Evolutionary conservation across 805 yeast species (phyloP).

Genomic region (Yarrowia osloensis): DNA sequence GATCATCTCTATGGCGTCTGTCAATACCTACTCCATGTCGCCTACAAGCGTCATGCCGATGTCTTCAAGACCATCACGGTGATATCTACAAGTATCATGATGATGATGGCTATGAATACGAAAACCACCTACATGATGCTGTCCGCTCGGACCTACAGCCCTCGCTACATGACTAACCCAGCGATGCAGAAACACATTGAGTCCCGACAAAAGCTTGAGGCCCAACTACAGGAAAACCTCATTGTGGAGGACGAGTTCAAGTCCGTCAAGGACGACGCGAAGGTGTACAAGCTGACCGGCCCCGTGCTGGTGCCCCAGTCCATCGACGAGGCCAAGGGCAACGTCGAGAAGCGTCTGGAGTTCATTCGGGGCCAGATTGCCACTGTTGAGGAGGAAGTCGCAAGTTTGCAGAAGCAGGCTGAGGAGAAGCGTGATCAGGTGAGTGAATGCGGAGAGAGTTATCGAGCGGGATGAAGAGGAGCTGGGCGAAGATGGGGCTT

Average conservation of each 20-base stretch:
- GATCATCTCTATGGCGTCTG: no score
- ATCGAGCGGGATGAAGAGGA: not conserved
- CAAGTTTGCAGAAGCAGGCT: slow-evolving; percentile 54
- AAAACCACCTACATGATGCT: no score
- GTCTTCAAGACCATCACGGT: no score
- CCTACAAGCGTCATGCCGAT: no score
- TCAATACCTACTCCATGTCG: no score
- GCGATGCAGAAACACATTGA: slow-evolving; percentile 54
- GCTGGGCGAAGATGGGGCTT: not conserved
- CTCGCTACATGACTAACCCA: slow-evolving; percentile 25
- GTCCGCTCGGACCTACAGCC: not conserved
- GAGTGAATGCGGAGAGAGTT: slow-evolving; percentile 3
- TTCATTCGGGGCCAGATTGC: slow-evolving; percentile 78
- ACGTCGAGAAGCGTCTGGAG: slow-evolving; percentile 86
- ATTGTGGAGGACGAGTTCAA: slow-evolving; percentile 83
- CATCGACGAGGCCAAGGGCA: slow-evolving; percentile 72
- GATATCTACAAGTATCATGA: no score
- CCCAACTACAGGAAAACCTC: slow-evolving; percentile 90
- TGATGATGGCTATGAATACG: no score
- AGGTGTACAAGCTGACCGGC: slow-evolving; percentile 86
- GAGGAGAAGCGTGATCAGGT: slow-evolving; percentile 60
- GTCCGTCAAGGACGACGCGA: slow-evolving; percentile 62
- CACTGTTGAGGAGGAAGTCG: slow-evolving; percentile 72
- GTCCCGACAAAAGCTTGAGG: slow-evolving; percentile 83
- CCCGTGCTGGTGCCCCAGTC: slow-evolving; percentile 92